Percentiles rank a stretch among this genome's conserved stretches.
These are phyloP conservation scores for Lipomyces kockii DNA, from an alignment of 805 yeast genomes.

Conservation along the genomic window DNA sequence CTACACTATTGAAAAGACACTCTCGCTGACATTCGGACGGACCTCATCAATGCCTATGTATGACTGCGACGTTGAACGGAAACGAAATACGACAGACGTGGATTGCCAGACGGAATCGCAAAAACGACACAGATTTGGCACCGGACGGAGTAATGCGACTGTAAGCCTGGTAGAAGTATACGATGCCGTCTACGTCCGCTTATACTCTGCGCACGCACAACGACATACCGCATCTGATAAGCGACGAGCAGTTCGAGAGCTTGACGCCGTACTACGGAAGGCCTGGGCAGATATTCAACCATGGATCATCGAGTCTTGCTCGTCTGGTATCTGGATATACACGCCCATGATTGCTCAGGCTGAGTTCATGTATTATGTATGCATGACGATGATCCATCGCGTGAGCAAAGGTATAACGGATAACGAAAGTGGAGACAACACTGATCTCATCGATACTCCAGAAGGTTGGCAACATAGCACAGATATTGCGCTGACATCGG, in stretches of 20 bases:
- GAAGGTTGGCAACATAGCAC: conserved; percentile 13
- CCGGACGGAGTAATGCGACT: background rate
- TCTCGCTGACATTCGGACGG: conserved; percentile 25
- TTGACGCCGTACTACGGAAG: conserved; percentile 13
- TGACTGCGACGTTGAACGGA: conserved; percentile 22
- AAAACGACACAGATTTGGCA: conserved; percentile 9
- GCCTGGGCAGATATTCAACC: conserved; percentile 12
- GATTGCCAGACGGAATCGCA: conserved; percentile 10
- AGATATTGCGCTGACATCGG: conserved; percentile 19
- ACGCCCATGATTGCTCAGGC: conserved; percentile 10
- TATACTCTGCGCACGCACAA: conserved; percentile 26
- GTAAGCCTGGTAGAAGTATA: conserved; percentile 12
- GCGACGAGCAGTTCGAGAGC: conserved; percentile 21
- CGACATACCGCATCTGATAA: conserved; percentile 14
- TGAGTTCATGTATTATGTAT: conserved; percentile 15
- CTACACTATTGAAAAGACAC: conserved; percentile 17
- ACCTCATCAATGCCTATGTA: conserved; percentile 21
- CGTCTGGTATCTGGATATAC: background rate
- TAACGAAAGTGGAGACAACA: conserved; percentile 4
- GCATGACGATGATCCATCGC: conserved; percentile 29
- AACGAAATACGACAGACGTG: background rate
- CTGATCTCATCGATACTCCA: conserved; percentile 9
- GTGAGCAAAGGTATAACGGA: conserved; percentile 7
- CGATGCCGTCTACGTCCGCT: conserved; percentile 22
- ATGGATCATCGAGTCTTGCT: conserved; percentile 10